A percentile compares a stretch with the other conserved stretches of the same genome.
Conservation (phyloP, 768 basidiomycete genomes). For the Lactarius sanguifluus region DNA sequence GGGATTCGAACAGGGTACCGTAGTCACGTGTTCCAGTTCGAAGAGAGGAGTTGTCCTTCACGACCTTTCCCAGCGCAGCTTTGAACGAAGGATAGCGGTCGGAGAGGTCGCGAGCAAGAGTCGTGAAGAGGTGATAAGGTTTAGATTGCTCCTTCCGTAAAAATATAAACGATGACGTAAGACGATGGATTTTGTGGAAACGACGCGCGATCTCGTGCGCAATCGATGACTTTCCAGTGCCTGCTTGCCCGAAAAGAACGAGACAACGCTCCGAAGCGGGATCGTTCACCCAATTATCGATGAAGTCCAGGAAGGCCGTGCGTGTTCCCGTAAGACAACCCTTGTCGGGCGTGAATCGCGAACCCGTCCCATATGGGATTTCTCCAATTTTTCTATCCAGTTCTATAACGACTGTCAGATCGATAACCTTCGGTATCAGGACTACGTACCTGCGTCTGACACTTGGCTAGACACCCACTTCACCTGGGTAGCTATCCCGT, state of each 20-base stretch:
- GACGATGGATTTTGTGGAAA: background rate
- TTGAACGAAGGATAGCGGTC: background rate
- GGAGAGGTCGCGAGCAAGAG: background rate
- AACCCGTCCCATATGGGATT: background rate
- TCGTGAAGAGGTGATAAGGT: slow-evolving; percentile 4
- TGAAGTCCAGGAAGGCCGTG: background rate
- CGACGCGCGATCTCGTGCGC: background rate
- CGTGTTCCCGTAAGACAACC: background rate
- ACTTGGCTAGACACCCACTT: too few species aligned
- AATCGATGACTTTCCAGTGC: background rate
- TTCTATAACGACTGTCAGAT: background rate
- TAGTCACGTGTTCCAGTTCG: background rate
- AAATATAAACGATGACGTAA: background rate
- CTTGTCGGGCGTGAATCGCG: background rate
- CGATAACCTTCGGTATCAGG: background rate
- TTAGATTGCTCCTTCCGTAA: slow-evolving; percentile 3
- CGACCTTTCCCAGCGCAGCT: background rate
- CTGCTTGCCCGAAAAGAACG: slow-evolving; percentile 2
- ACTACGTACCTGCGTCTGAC: too few species aligned
- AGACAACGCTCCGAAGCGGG: background rate
- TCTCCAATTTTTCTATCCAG: background rate
- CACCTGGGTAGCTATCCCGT: background rate
- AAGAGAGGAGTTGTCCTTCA: background rate
- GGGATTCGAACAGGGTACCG: background rate
- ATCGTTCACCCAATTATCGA: background rate